phyloP scores from a whole-genome alignment of 805 yeast species.

The Candida gorgasii region DNA sequence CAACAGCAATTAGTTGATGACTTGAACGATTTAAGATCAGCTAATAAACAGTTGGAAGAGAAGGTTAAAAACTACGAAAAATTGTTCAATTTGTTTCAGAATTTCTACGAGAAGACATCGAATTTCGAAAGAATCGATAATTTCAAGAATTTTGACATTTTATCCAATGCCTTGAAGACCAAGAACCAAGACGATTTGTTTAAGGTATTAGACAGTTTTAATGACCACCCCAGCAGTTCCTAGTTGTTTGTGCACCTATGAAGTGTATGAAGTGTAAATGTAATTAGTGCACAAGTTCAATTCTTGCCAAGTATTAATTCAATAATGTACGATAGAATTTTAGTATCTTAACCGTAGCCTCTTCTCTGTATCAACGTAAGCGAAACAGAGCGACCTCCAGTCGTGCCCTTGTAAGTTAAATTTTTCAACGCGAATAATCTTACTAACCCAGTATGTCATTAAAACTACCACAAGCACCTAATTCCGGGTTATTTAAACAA shows the following conservation, averaged over 20 bases:
- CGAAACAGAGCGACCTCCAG: too few relatives aligned
- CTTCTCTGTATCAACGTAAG: too few relatives aligned
- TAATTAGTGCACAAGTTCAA: background rate
- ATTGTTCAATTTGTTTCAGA: conserved; percentile 13
- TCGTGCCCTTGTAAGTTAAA: too few relatives aligned
- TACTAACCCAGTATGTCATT: conserved; percentile 63
- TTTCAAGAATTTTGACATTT: conserved; percentile 12
- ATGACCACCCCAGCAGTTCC: background rate
- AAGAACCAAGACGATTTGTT: conserved; percentile 11
- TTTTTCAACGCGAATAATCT: conserved; percentile 9
- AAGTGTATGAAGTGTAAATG: background rate
- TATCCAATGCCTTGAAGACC: conserved; percentile 15
- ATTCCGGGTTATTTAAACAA: conserved; percentile 90
- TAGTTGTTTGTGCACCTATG: background rate
- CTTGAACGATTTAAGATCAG: conserved; percentile 48
- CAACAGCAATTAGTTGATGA: conserved; percentile 67
- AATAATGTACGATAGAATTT: background rate
- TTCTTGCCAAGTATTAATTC: background rate
- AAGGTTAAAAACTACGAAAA: conserved; percentile 14
- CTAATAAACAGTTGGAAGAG: conserved; percentile 20
- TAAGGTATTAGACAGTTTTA: conserved; percentile 7
- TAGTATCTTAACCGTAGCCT: too few relatives aligned
- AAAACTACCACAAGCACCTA: conserved; percentile 89
- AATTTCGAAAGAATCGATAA: conserved; percentile 11
- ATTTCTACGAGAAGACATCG: conserved; percentile 11